Conservation (phyloP, 805 yeast species). For the Kluyveromyces siamensis region DNA sequence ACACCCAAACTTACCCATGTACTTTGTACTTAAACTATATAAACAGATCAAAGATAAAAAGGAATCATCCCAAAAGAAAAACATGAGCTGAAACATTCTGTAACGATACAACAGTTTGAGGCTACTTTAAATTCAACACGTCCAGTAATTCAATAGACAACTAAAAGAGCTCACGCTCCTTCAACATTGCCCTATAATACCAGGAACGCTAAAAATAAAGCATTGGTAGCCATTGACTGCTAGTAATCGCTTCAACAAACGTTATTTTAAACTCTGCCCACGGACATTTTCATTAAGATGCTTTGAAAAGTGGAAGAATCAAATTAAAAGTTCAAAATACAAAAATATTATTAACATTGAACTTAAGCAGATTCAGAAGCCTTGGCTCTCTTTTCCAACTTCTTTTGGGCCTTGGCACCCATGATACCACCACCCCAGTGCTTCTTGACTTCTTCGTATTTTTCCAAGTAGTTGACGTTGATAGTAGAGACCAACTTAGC, state of each 20-base stretch:
- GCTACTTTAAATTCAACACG: slow-evolving; percentile 1
- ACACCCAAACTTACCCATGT: background rate
- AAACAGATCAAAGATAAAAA: background rate
- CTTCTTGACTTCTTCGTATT: slow-evolving; percentile 92
- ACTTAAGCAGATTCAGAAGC: slow-evolving; percentile 33
- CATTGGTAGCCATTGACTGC: background rate
- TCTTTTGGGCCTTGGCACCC: slow-evolving; percentile 90
- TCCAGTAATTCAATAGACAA: background rate
- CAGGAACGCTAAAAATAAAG: background rate
- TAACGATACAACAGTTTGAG: background rate
- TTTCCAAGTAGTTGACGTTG: slow-evolving; percentile 86
- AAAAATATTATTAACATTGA: slow-evolving; percentile 4
- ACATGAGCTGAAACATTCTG: background rate
- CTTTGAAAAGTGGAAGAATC: slow-evolving; percentile 9
- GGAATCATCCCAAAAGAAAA: background rate
- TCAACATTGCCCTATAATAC: slow-evolving; percentile 3
- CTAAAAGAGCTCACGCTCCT: background rate
- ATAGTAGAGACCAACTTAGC: slow-evolving; percentile 89
- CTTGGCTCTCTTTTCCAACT: slow-evolving; percentile 68
- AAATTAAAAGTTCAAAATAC: slow-evolving; percentile 6
- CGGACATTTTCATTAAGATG: no score
- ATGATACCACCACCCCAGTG: slow-evolving; percentile 99
- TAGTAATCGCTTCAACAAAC: background rate
- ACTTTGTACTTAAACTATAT: background rate
- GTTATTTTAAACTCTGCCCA: background rate